Evolutionary conservation across 2,329 filamentous ascomycete genomes (phyloP).

Genomic region (Diaporthe citrichinensis): DNA sequence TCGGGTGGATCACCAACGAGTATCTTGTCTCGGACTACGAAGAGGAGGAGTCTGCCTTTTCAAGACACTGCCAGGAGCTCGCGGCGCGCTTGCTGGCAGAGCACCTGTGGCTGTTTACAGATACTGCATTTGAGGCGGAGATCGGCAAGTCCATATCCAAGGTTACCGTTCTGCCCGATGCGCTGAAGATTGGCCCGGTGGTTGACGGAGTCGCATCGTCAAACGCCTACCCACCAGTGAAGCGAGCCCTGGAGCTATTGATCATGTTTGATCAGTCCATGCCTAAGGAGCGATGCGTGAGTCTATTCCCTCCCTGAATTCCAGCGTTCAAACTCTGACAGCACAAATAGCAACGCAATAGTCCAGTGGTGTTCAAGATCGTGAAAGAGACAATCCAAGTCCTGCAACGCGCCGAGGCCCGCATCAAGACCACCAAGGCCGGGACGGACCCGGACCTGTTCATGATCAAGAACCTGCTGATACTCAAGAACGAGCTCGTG

Average conservation of each 20-base stretch:
- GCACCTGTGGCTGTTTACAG: constrained; percentile 70
- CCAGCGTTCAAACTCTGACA: neutral
- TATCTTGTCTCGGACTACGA: constrained; percentile 70
- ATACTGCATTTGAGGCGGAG: constrained; percentile 68
- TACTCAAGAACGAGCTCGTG: constrained; percentile 95
- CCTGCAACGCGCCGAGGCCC: constrained; percentile 81
- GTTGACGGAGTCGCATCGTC: constrained; percentile 65
- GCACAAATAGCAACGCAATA: constrained; percentile 63
- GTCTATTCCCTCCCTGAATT: constrained; percentile 45
- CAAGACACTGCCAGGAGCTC: constrained; percentile 68
- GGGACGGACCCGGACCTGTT: constrained; percentile 87
- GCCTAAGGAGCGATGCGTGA: constrained; percentile 74
- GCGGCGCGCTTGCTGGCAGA: constrained; percentile 69
- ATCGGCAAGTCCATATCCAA: constrained; percentile 68
- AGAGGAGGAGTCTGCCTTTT: constrained; percentile 67
- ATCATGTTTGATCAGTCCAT: constrained; percentile 75
- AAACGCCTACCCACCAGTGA: constrained; percentile 71
- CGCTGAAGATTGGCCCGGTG: constrained; percentile 65
- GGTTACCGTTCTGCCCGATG: constrained; percentile 60
- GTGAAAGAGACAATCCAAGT: constrained; percentile 92
- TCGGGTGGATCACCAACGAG: constrained; percentile 71
- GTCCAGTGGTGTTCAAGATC: constrained; percentile 75
- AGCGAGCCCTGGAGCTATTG: constrained; percentile 70
- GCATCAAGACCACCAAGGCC: constrained; percentile 73
- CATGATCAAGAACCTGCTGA: constrained; percentile 92